Base-by-base conservation (phyloP, 176 grass and related monocot genomes). In the Aegilops tauschii region DNA sequence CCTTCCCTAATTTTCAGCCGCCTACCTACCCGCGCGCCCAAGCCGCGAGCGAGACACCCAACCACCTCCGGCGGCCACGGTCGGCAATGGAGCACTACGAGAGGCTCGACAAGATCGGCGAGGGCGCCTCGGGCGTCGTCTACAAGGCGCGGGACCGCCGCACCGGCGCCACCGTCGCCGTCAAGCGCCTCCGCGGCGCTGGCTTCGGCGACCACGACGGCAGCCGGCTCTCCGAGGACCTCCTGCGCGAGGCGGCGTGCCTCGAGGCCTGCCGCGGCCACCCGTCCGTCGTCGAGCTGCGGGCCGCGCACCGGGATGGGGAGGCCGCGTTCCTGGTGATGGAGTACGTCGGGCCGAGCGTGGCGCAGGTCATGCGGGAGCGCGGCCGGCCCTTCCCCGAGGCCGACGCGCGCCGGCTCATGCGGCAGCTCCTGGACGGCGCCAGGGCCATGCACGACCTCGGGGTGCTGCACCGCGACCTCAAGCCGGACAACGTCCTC, bases 401-500 rank as follows among this genome's bases (percentile, higher is more conserved):
- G 31, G 30, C 76, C 28, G 82, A 89, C 34, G 82, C 50, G 37
- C 69, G 79, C 23, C 62, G 34, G 1, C 62, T 85, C 28, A 90
- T 87, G 88, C 49, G 76, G 27, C 88, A 86, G 78, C 84, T 90
- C 10, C 32, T 90, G 2, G 73, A 65, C 42, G 88, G 83, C 31
- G 78, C 80, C 61, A 1, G 16, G 3, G 73, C 84, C 2, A 81
- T 86, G 30, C 84, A 67, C 78, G 84, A 28, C 6, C 79, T 81
- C 9, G 90, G 93, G 10, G 90, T 95, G 29, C 78, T 95, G 80
- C 90, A 95, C 67, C 83, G 93, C 4, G 90, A 95, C 79, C 85
- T 95, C 45, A 95, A 95, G 65, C 93, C 90, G 1, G 93, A 93
- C 80, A 95, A 95, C 49, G 86, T 95, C 47, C 81, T 95, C 47